These are phyloP conservation scores for Sequoiadendron giganteum DNA, from an alignment of 75 land plant genomes.

Conservation along the genomic window DNA sequence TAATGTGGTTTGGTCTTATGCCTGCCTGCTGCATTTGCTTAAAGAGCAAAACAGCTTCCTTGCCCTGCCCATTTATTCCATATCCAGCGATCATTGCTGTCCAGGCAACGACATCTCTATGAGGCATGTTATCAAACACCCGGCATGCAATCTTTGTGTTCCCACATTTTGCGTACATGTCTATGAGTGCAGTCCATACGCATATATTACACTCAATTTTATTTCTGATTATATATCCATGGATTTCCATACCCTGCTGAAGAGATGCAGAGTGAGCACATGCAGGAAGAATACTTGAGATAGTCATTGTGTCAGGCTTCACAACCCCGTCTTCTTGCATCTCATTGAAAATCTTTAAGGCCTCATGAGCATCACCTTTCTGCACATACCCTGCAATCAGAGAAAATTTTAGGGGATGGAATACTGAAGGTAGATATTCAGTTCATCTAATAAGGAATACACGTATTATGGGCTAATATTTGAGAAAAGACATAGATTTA, in stretches of 20 bases:
- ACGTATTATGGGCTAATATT: neutral
- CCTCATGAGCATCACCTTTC: conserved; percentile 27
- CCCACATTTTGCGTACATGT: conserved; percentile 84
- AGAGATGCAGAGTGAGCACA: conserved; percentile 53
- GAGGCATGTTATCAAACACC: conserved; percentile 52
- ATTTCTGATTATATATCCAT: conserved; percentile 52
- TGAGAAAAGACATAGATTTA: neutral
- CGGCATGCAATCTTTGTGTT: conserved; percentile 33
- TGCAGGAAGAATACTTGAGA: conserved; percentile 59
- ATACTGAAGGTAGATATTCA: neutral
- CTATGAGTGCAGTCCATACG: conserved; percentile 65
- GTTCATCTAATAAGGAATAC: neutral
- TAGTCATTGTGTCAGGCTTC: conserved; percentile 46
- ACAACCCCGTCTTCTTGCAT: conserved; percentile 31
- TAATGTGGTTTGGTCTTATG: conserved; percentile 56
- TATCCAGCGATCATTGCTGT: conserved; percentile 68
- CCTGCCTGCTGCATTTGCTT: conserved; percentile 38
- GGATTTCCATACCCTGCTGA: conserved; percentile 62
- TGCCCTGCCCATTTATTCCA: conserved; percentile 69
- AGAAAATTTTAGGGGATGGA: neutral
- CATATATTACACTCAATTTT: conserved; percentile 30
- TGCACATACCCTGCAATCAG: neutral
- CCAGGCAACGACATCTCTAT: conserved; percentile 67
- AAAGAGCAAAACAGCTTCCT: conserved; percentile 43
- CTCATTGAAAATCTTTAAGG: conserved; percentile 38